Conservation (phyloP, 2,329 filamentous ascomycete genomes). For the Fusarium poae region DNA sequence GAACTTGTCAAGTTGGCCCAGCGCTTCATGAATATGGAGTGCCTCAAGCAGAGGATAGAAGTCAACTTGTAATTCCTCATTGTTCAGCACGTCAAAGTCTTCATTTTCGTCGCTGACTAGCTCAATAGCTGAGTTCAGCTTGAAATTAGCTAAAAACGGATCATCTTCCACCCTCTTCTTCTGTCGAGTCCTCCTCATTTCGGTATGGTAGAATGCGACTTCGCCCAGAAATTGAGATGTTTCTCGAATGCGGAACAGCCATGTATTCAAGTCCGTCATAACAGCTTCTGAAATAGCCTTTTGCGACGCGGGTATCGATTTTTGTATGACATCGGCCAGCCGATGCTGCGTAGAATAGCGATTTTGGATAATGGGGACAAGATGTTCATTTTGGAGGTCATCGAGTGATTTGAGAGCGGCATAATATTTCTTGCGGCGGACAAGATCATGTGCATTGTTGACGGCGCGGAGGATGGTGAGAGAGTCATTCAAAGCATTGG, state of each 20-base stretch:
- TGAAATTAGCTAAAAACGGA: slow-evolving; percentile 83
- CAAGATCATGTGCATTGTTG: slow-evolving; percentile 92
- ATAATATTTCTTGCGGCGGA: slow-evolving; percentile 95
- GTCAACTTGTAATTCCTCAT: slow-evolving; percentile 94
- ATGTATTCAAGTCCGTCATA: slow-evolving; percentile 96
- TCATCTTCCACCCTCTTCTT: slow-evolving; percentile 84
- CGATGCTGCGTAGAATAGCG: slow-evolving; percentile 95
- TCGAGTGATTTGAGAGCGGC: slow-evolving; percentile 93
- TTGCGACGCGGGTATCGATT: slow-evolving; percentile 92
- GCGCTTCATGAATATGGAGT: slow-evolving; percentile 93
- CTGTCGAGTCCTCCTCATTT: slow-evolving; percentile 84
- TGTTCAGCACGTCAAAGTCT: slow-evolving; percentile 94
- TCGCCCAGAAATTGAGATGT: slow-evolving; percentile 96
- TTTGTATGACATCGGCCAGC: slow-evolving; percentile 94
- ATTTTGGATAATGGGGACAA: slow-evolving; percentile 77
- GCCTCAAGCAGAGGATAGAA: slow-evolving; percentile 96
- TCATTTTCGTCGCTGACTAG: slow-evolving; percentile 94
- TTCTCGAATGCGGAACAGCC: slow-evolving; percentile 94
- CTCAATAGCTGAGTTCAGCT: slow-evolving; percentile 94
- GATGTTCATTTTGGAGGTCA: slow-evolving; percentile 94
- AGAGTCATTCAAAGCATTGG: slow-evolving; percentile 88
- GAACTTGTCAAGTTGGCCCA: slow-evolving; percentile 93
- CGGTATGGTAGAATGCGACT: slow-evolving; percentile 96
- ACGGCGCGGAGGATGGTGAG: slow-evolving; percentile 91
- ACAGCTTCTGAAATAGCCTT: slow-evolving; percentile 95